A percentile compares a stretch with the other conserved stretches of the same genome.
phyloP scores from a whole-genome alignment of 2,329 filamentous ascomycete genomes.

The Bipolaris cookei region DNA sequence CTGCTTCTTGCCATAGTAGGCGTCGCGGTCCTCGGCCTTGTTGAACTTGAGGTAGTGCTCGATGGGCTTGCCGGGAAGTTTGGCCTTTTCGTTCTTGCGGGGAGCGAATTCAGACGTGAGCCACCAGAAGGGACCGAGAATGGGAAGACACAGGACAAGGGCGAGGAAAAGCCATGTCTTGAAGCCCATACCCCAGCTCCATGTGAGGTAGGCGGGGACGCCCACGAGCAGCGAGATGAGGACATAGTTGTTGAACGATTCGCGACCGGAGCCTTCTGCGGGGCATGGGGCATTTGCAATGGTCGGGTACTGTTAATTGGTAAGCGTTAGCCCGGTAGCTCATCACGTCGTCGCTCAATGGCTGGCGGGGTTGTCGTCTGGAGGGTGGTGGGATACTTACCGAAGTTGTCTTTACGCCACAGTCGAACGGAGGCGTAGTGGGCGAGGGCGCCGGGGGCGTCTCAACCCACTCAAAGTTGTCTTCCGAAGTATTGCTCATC shows the following conservation, averaged over 20 bases:
- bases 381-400: conserved; percentile 52
- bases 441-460: conserved; percentile 64
- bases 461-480: conserved; percentile 70
- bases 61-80: conserved; percentile 81
- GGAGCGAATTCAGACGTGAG: conserved; percentile 79
- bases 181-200: conserved; percentile 82
- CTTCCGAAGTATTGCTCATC: conserved; percentile 53
- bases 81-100: conserved; percentile 91
- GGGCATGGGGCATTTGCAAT: conserved; percentile 96
- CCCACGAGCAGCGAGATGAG: conserved; percentile 73
- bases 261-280: conserved; percentile 82
- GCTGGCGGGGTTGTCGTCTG: conserved; percentile 30
- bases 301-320: conserved; percentile 69
- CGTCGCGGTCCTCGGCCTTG: conserved; percentile 62
- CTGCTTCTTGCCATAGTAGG: conserved; percentile 78
- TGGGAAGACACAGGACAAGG: conserved; percentile 76
- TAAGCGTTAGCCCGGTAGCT: conserved; percentile 33
- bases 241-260: conserved; percentile 83
- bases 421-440: conserved; percentile 60
- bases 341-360: conserved; percentile 36
- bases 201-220: conserved; percentile 80
- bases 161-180: conserved; percentile 89
- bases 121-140: conserved; percentile 83
- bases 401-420: conserved; percentile 66
- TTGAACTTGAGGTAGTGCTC: conserved; percentile 91